Evolutionary conservation across 2,329 filamentous ascomycete genomes (phyloP).

Genomic region (Arthroderma sp.): DNA sequence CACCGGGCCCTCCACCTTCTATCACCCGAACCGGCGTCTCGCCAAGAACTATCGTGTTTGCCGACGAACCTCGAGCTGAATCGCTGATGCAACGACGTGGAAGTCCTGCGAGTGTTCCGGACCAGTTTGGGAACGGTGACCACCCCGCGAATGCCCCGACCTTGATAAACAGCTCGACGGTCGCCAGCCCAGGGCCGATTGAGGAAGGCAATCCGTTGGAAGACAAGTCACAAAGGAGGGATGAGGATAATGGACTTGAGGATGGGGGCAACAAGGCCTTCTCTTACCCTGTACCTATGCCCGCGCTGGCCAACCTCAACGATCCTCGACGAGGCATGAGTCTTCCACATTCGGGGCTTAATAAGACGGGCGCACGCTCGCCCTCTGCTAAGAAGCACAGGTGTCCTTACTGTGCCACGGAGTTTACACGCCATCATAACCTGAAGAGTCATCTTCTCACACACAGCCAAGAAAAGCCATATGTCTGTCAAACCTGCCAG

Average conservation of each 20-base stretch:
- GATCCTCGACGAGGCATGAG: slow-evolving; percentile 47
- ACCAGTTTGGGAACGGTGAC: slow-evolving; percentile 39
- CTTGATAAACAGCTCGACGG: slow-evolving; percentile 37
- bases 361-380: slow-evolving; percentile 49
- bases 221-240: slow-evolving; percentile 26
- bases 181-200: slow-evolving; percentile 35
- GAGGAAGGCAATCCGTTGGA: slow-evolving; percentile 32
- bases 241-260: slow-evolving; percentile 24
- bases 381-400: slow-evolving; percentile 81
- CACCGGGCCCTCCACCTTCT: too few species aligned
- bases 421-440: slow-evolving; percentile 95
- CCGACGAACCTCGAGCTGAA: too few species aligned
- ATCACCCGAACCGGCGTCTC: too few species aligned
- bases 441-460: slow-evolving; percentile 94
- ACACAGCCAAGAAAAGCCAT: slow-evolving; percentile 96
- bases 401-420: slow-evolving; percentile 89
- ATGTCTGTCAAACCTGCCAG: slow-evolving; percentile 83
- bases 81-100: slow-evolving; percentile 1
- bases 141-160: slow-evolving; percentile 35
- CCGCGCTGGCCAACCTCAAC: slow-evolving; percentile 30
- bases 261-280: slow-evolving; percentile 41
- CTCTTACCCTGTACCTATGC: slow-evolving; percentile 50
- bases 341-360: slow-evolving; percentile 42
- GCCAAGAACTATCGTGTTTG: too few species aligned
- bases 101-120: slow-evolving; percentile 16